Conservation (phyloP, 208 protist genomes). For the Leishmania tarentolae region DNA sequence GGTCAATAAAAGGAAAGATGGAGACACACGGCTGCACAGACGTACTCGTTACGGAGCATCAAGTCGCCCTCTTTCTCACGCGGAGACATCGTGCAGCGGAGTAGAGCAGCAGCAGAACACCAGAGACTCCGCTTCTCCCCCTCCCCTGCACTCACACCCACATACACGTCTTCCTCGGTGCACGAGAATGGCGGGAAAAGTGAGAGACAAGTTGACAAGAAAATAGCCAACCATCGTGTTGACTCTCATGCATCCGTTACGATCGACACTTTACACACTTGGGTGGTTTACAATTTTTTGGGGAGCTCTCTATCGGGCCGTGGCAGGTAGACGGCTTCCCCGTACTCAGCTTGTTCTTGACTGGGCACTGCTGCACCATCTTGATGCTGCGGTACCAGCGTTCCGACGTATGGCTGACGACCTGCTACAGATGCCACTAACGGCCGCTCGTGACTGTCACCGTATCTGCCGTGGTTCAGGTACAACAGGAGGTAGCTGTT, state of each 20-base stretch:
- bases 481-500: not conserved
- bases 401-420: not conserved
- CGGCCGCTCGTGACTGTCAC: not conserved
- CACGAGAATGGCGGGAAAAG: not conserved
- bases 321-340: not conserved
- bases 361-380: not conserved
- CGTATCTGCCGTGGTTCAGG: not conserved
- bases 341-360: not conserved
- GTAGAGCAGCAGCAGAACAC: not conserved
- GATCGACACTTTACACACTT: not conserved
- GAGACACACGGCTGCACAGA: not conserved
- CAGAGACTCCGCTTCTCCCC: no score
- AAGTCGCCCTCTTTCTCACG: not conserved
- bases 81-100: not conserved
- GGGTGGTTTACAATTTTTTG: not conserved
- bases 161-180: not conserved
- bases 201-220: not conserved
- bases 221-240: not conserved
- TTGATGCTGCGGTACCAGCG: not conserved
- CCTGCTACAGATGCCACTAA: not conserved
- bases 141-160: not conserved
- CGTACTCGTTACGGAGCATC: not conserved
- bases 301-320: not conserved
- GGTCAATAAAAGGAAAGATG: no score
- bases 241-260: not conserved